Percentiles rank a stretch among this genome's conserved stretches.
Evolutionary conservation across 768 basidiomycete genomes (phyloP).

Genomic region (Kwoniella botswanensis): DNA sequence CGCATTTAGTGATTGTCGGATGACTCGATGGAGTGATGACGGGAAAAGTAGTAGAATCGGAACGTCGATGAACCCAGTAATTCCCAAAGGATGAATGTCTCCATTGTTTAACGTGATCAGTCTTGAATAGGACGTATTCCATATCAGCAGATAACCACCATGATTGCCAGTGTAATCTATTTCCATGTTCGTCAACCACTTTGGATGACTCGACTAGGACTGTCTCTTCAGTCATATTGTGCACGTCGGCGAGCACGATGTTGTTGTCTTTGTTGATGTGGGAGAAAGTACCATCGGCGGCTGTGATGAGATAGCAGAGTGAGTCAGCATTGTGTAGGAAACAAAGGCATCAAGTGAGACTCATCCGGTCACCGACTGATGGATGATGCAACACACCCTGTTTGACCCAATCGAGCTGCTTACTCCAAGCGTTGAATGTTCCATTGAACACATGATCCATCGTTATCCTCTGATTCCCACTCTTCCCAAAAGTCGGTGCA

Average conservation of each 20-base stretch:
- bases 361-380: not conserved
- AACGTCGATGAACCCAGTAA: constrained; percentile 87
- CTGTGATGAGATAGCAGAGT: constrained; percentile 60
- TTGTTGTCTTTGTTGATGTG: constrained; percentile 64
- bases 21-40: constrained; percentile 72
- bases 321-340: too few relatives aligned
- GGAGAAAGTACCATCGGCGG: constrained; percentile 92
- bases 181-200: constrained; percentile 46
- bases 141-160: constrained; percentile 92
- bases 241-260: constrained; percentile 81
- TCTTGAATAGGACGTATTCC: constrained; percentile 82
- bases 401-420: constrained; percentile 78
- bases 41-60: constrained; percentile 70
- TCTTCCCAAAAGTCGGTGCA: constrained; percentile 62
- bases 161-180: constrained; percentile 60
- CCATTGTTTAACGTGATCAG: constrained; percentile 89
- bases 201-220: constrained; percentile 51
- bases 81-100: constrained; percentile 86
- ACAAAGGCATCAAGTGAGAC: too few relatives aligned
- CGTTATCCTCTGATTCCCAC: constrained; percentile 70
- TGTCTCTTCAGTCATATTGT: constrained; percentile 61
- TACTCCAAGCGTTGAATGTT: constrained; percentile 68
- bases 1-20: constrained; percentile 75
- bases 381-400: constrained; percentile 69
- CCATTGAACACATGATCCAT: constrained; percentile 94